Conservation (phyloP, 306 rosid species). For the Citrullus mucosospermus region DNA sequence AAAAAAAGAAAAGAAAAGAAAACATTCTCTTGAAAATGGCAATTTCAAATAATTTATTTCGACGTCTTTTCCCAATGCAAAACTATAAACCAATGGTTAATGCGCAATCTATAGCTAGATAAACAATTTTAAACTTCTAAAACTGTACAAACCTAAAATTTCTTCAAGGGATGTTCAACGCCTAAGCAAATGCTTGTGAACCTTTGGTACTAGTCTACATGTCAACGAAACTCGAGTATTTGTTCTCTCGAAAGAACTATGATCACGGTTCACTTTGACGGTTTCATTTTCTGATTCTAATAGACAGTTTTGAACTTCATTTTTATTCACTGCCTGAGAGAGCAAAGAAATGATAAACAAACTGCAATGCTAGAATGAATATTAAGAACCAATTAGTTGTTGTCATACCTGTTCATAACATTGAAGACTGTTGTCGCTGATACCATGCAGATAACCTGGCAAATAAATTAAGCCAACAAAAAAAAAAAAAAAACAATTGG, state of each 20-base stretch:
- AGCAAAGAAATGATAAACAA: slow-evolving; percentile 1
- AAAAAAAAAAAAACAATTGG: neutral
- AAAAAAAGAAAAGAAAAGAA: too few relatives aligned
- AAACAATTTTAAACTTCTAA: neutral
- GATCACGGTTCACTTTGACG: slow-evolving; percentile 15
- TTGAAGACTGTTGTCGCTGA: slow-evolving; percentile 38
- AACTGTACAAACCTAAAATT: neutral
- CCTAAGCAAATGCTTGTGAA: slow-evolving; percentile 60
- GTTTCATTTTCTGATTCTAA: slow-evolving; percentile 16
- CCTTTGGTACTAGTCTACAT: slow-evolving; percentile 66
- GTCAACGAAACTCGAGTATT: slow-evolving; percentile 61
- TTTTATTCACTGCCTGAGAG: slow-evolving; percentile 57
- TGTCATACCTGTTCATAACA: slow-evolving; percentile 45
- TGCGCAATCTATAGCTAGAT: neutral
- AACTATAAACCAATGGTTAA: neutral
- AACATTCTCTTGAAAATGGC: too few relatives aligned
- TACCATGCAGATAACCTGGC: slow-evolving; percentile 82
- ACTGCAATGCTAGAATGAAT: neutral
- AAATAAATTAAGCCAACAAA: neutral
- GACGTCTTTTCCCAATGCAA: neutral
- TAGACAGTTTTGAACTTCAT: slow-evolving; percentile 23
- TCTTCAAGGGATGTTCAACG: slow-evolving; percentile 15
- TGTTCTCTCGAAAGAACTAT: slow-evolving; percentile 35
- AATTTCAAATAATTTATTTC: neutral
- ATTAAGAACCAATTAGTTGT: neutral